These are phyloP conservation scores for Colletotrichum godetiae DNA, from an alignment of 2,329 filamentous ascomycete genomes.

Conservation along the genomic window DNA sequence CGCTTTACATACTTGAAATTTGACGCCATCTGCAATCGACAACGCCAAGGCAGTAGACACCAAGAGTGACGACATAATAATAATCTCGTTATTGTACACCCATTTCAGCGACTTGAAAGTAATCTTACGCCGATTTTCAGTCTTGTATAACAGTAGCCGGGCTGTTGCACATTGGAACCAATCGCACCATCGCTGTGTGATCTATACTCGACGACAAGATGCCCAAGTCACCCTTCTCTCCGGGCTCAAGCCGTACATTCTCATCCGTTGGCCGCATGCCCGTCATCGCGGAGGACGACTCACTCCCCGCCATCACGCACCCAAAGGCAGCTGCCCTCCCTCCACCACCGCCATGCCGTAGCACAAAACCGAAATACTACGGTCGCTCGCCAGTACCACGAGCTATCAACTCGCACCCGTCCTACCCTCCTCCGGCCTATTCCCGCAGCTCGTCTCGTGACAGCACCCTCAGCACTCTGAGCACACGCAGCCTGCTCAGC, in stretches of 20 bases:
- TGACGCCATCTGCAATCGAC: background rate
- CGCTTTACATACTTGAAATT: background rate
- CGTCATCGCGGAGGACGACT: slow-evolving; percentile 50
- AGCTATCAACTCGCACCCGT: slow-evolving; percentile 16
- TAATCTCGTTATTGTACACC: background rate
- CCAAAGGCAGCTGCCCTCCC: background rate
- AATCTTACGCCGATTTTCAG: background rate
- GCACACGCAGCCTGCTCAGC: slow-evolving; percentile 12
- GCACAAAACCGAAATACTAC: slow-evolving; percentile 16
- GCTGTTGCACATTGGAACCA: background rate
- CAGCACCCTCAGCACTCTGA: slow-evolving; percentile 16
- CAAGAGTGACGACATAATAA: background rate
- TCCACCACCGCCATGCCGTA: slow-evolving; percentile 3
- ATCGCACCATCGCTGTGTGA: background rate
- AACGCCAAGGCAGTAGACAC: background rate
- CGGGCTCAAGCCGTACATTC: slow-evolving; percentile 39
- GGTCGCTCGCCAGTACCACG: slow-evolving; percentile 6
- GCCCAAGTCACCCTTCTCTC: slow-evolving; percentile 35
- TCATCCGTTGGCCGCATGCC: slow-evolving; percentile 47
- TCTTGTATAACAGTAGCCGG: background rate
- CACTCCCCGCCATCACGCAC: background rate
- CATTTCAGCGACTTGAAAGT: background rate
- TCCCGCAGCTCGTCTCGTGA: slow-evolving; percentile 28
- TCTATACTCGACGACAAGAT: slow-evolving; percentile 5
- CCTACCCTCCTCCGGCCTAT: slow-evolving; percentile 33